A percentile compares a stretch with the other conserved stretches of the same genome.
These are phyloP conservation scores for Tolypocladium album DNA, from an alignment of 2,329 filamentous ascomycete species.

Conservation along the genomic window DNA sequence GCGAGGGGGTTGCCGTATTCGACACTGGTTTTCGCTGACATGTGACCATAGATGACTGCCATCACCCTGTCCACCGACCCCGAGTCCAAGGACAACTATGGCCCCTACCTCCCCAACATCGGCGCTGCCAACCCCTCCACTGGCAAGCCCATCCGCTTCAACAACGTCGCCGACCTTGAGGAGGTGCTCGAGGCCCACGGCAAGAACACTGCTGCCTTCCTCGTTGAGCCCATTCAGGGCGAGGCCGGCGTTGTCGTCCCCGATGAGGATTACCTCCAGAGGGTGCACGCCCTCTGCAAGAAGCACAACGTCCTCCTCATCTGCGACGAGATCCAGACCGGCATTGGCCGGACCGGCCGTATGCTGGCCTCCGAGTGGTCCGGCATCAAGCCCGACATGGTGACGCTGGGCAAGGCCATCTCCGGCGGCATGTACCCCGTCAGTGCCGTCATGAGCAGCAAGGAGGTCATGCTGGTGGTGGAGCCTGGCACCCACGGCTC, in stretches of 20 bases:
- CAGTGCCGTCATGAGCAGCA: slow-evolving; percentile 76
- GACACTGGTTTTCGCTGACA: not conserved
- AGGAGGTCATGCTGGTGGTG: slow-evolving; percentile 89
- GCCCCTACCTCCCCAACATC: slow-evolving; percentile 85
- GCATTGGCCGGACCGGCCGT: slow-evolving; percentile 87
- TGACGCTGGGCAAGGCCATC: slow-evolving; percentile 93
- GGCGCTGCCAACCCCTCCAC: slow-evolving; percentile 69
- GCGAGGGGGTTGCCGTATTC: not conserved
- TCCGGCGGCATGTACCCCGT: slow-evolving; percentile 99
- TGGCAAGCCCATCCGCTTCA: slow-evolving; percentile 68
- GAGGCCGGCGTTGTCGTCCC: slow-evolving; percentile 96
- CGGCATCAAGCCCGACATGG: slow-evolving; percentile 87
- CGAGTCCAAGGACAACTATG: slow-evolving; percentile 94
- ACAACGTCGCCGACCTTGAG: slow-evolving; percentile 72
- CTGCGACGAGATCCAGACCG: slow-evolving; percentile 97
- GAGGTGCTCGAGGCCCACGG: slow-evolving; percentile 71
- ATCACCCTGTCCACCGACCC: slow-evolving; percentile 93
- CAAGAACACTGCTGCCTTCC: slow-evolving; percentile 78
- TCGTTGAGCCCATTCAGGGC: slow-evolving; percentile 94
- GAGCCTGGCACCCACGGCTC: slow-evolving; percentile 96
- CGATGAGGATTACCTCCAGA: slow-evolving; percentile 73
- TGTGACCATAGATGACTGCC: slow-evolving; percentile 62
- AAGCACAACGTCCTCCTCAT: slow-evolving; percentile 94
- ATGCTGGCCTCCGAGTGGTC: slow-evolving; percentile 94
- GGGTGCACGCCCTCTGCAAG: slow-evolving; percentile 76